Percentiles rank a stretch among this genome's conserved stretches.
Conservation (phyloP, 176 grass and related monocot genomes). For the Musa troglodytarum region DNA sequence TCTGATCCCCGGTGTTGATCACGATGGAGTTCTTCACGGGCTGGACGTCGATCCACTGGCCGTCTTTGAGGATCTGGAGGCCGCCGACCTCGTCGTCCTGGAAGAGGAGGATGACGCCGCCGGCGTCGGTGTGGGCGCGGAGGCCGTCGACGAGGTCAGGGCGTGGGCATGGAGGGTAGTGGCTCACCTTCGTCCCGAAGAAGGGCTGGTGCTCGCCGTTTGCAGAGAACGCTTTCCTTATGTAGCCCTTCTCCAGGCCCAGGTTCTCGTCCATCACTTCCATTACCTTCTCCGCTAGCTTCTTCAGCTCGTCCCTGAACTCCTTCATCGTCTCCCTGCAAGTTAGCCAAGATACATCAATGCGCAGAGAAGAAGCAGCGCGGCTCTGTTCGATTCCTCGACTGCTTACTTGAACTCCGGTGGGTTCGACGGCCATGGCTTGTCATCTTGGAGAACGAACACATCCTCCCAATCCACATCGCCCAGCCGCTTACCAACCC, state of each 20-base stretch:
- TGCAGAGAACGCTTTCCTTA: neutral
- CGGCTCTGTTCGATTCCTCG: neutral
- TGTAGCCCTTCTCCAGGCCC: neutral
- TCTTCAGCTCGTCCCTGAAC: neutral
- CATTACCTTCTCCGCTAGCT: neutral
- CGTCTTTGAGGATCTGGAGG: neutral
- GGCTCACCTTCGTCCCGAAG: constrained; percentile 4
- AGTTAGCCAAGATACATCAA: neutral
- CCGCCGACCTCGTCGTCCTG: constrained; percentile 4
- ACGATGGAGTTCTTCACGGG: constrained; percentile 28
- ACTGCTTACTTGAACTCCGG: neutral
- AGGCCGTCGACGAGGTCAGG: neutral
- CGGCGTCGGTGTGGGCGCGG: neutral
- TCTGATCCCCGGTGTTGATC: constrained; percentile 57
- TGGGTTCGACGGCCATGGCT: neutral
- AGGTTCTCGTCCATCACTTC: constrained; percentile 1
- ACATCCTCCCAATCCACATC: constrained; percentile 6
- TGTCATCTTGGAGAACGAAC: constrained; percentile 2
- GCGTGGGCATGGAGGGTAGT: constrained; percentile 1
- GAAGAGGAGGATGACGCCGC: constrained; percentile 3
- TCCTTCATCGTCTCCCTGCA: constrained; percentile 1
- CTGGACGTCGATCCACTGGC: neutral
- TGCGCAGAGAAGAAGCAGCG: neutral
- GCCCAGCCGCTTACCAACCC: neutral
- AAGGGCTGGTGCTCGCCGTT: neutral